These are phyloP conservation scores for Phytophthora syringae DNA, from an alignment of 352 stramenopile genomes.

Conservation along the genomic window DNA sequence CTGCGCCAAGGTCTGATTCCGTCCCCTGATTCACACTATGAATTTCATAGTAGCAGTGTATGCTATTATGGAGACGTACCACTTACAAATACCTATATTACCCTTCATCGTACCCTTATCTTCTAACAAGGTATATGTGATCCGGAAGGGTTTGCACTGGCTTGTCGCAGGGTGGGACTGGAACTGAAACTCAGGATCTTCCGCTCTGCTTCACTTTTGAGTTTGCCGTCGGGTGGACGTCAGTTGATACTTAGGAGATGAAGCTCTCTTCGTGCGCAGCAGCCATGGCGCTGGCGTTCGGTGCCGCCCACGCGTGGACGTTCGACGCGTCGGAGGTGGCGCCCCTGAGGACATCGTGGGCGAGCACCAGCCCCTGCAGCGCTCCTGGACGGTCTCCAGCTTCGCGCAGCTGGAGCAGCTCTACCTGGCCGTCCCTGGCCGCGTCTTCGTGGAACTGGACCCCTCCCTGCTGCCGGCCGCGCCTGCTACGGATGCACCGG, in stretches of 20 bases:
- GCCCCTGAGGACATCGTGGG: constrained; percentile 35
- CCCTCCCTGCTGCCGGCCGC: constrained; percentile 35
- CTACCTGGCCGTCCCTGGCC: constrained; percentile 56
- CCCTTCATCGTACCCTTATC: background rate
- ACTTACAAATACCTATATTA: background rate
- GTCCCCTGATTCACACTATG: no score
- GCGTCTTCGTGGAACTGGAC: constrained; percentile 63
- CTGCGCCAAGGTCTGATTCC: background rate
- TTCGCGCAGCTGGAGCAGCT: constrained; percentile 50
- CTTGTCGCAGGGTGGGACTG: constrained; percentile 21
- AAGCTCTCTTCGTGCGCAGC: constrained; percentile 31
- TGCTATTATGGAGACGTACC: no score
- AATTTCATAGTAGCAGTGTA: no score
- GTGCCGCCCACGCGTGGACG: constrained; percentile 32
- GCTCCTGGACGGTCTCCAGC: constrained; percentile 53
- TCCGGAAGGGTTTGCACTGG: background rate
- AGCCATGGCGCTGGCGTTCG: constrained; percentile 27
- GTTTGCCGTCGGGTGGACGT: constrained; percentile 7
- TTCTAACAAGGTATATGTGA: background rate
- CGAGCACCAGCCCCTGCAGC: constrained; percentile 49
- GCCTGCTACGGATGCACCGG: constrained; percentile 12
- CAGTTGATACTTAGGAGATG: constrained; percentile 14
- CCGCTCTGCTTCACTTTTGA: constrained; percentile 24
- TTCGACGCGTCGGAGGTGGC: constrained; percentile 44
- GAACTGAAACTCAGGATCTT: constrained; percentile 27